Percentiles rank a stretch among this genome's conserved stretches.
Conservation (phyloP, 441 rosid genomes). For the Francoa sonchifolia region DNA sequence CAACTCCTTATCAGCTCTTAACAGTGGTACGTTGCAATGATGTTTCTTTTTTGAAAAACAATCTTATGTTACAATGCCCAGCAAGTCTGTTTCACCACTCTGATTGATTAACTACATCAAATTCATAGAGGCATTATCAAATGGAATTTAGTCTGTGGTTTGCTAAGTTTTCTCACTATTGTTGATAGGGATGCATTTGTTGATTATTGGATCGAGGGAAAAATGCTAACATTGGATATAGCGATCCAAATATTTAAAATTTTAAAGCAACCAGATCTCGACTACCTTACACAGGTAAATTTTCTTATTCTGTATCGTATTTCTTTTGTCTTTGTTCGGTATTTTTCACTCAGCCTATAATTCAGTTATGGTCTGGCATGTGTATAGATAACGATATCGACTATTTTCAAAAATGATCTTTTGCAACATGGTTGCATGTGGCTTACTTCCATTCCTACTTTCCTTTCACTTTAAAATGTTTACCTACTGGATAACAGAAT, state of each 20-base stretch:
- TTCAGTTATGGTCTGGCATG: not conserved
- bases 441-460: not conserved
- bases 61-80: too few species aligned
- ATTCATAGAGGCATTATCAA: too few species aligned
- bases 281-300: conserved; percentile 64
- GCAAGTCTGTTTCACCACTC: too few species aligned
- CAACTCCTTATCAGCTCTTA: not conserved
- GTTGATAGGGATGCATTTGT: conserved; percentile 68
- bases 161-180: conserved; percentile 10
- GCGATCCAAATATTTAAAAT: conserved; percentile 71
- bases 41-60: too few species aligned
- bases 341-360: not conserved
- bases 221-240: conserved; percentile 70
- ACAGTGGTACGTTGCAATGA: not conserved
- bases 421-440: not conserved
- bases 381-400: not conserved
- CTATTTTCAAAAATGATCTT: not conserved
- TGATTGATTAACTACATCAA: too few species aligned
- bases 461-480: conserved; percentile 4
- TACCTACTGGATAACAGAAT: conserved; percentile 43
- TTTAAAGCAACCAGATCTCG: conserved; percentile 68
- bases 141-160: too few species aligned
- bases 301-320: conserved; percentile 3
- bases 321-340: not conserved
- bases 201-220: conserved; percentile 76